Conservation (phyloP, 495 filamentous ascomycete genomes). For the Xylaria acuta region DNA sequence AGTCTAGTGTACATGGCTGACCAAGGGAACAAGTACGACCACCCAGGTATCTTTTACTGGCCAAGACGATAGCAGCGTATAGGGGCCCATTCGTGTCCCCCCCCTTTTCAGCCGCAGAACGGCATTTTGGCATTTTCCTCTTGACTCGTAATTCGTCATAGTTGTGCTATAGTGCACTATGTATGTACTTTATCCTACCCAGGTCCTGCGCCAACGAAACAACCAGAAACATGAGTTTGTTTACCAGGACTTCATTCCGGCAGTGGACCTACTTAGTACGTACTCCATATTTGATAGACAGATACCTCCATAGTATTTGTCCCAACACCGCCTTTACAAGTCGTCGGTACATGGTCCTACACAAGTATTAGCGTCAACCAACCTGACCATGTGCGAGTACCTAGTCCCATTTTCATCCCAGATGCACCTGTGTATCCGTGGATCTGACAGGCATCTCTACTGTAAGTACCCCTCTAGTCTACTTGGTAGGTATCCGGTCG, state of each 20-base stretch:
- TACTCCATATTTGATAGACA: neutral
- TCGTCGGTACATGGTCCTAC: neutral
- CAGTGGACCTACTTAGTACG: neutral
- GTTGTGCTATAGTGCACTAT: neutral
- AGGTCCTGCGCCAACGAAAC: neutral
- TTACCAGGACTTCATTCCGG: neutral
- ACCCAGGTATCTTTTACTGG: neutral
- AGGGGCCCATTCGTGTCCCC: neutral
- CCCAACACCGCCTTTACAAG: slow-evolving; percentile 12
- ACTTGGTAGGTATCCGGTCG: slow-evolving; percentile 4
- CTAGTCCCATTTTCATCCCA: slow-evolving; percentile 5
- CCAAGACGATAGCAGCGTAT: neutral
- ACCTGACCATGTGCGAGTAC: neutral
- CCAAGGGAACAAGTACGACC: neutral
- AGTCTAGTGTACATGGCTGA: neutral
- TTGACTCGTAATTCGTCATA: slow-evolving; percentile 26
- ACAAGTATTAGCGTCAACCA: neutral
- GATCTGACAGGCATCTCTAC: slow-evolving; percentile 16
- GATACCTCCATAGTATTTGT: neutral
- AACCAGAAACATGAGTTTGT: neutral
- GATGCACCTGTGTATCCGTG: slow-evolving; percentile 9
- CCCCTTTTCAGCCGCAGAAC: slow-evolving; percentile 19
- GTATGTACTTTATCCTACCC: neutral
- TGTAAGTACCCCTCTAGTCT: slow-evolving; percentile 7
- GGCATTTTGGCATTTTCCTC: slow-evolving; percentile 1